Conservation (phyloP, 2,329 filamentous ascomycete genomes). For the Ascochyta clinopodiicola region DNA sequence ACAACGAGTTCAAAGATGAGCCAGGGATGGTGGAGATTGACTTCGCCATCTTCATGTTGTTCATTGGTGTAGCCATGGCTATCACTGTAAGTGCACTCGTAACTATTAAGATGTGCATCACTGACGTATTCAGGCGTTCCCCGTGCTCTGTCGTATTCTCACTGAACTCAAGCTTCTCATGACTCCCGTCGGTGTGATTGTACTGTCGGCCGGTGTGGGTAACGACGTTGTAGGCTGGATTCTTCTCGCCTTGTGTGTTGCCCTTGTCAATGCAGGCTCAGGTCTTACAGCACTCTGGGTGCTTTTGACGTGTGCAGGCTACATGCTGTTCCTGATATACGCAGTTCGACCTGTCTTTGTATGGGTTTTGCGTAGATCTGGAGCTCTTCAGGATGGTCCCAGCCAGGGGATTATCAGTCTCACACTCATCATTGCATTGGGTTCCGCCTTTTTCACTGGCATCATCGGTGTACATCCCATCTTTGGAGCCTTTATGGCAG, state of each 20-base stretch:
- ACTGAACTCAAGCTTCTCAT: conserved; percentile 86
- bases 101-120: neutral
- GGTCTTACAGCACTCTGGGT: conserved; percentile 87
- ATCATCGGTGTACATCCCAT: conserved; percentile 94
- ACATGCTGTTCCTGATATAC: conserved; percentile 76
- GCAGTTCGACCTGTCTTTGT: conserved; percentile 76
- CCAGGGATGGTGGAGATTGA: conserved; percentile 62
- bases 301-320: conserved; percentile 76
- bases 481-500: conserved; percentile 90
- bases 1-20: conserved; percentile 72
- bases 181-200: conserved; percentile 85
- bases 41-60: conserved; percentile 72
- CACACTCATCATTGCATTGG: conserved; percentile 78
- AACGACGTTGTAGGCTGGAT: conserved; percentile 93
- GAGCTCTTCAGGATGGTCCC: conserved; percentile 85
- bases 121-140: conserved; percentile 65
- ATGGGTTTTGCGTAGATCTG: conserved; percentile 74
- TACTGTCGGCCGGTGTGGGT: conserved; percentile 86
- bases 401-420: conserved; percentile 83
- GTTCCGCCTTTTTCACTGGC: conserved; percentile 84
- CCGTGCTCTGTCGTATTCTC: conserved; percentile 90
- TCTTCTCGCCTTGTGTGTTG: conserved; percentile 88
- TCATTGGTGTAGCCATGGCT: conserved; percentile 90
- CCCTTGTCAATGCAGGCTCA: conserved; percentile 84
- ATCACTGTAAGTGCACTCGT: conserved; percentile 71